Base-by-base conservation (phyloP, 768 basidiomycete species). In the Tremella mesenterica region DNA sequence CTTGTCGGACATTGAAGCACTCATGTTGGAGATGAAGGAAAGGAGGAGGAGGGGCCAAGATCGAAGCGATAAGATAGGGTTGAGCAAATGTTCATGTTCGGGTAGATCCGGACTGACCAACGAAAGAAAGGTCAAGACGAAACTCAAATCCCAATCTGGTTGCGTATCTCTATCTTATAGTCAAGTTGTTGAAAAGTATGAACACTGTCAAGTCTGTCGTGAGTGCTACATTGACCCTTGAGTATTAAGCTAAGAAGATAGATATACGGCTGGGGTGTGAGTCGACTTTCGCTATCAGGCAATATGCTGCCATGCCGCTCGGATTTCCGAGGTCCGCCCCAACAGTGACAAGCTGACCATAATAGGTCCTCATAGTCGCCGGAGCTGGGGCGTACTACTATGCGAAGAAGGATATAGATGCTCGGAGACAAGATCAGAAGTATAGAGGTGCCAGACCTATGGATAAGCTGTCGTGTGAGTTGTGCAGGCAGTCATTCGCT, bases 231-330 rank as follows among this genome's bases (percentile, higher is more conserved):
- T 45, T 2, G 18, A 13, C 6, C 2, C n/a, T 25, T 9, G 27
- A 48, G 23, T 12, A 5, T 12, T 16, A 29, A 7, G 23, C 47
- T 23, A 27, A 27, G 14, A 18, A 27, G 20, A 30, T 31, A 65
- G 64, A 60, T 53, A 18, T 65, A 65, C 52, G 64, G 64, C 4
- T 65, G 64, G 64, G 60, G 60, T 20, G 64, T 65, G 33, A 59
- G 64, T 60, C n/a, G 8, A 10, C 46, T 44, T 25, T 20, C 26
- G 26, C 47, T 30, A 30, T 30, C 8, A 6, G 28, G 9, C 26
- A 13, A 13, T n/a, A 25, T 20, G 13, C 14, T 30, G 27, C 25
- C 18, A 30, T 16, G 4, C 8, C 23, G 36, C 34, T 21, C 44
- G n/a, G 18, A 16, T 26, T 23, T 26, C 28, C 28, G 47, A 12